Conservation (phyloP, 352 stramenopile species). For the Salisapilia sapeloensis region DNA sequence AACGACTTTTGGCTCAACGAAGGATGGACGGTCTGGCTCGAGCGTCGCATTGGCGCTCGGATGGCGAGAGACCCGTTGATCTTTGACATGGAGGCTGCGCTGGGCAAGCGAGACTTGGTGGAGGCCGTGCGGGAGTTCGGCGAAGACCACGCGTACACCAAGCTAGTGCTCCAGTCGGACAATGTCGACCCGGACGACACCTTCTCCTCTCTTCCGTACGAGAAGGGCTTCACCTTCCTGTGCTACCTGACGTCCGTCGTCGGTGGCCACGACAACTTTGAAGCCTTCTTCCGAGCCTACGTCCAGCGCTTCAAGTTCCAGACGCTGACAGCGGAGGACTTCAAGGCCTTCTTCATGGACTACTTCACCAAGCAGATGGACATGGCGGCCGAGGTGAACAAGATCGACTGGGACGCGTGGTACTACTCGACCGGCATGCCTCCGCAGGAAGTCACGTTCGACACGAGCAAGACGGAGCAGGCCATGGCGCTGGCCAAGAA, state of each 20-base stretch:
- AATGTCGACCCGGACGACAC: slow-evolving; percentile 92
- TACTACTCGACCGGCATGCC: slow-evolving; percentile 83
- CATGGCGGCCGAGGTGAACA: slow-evolving; percentile 13
- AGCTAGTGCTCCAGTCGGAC: slow-evolving; percentile 69
- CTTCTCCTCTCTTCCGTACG: slow-evolving; percentile 91
- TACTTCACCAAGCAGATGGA: slow-evolving; percentile 43
- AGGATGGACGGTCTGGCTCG: slow-evolving; percentile 94
- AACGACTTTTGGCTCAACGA: slow-evolving; percentile 98
- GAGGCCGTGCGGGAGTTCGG: slow-evolving; percentile 34
- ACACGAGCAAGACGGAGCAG: slow-evolving; percentile 56
- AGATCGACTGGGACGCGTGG: slow-evolving; percentile 90
- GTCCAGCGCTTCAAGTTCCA: slow-evolving; percentile 80
- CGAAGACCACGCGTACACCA: slow-evolving; percentile 66
- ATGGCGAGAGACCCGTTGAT: slow-evolving; percentile 21
- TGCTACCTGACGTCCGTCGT: slow-evolving; percentile 16
- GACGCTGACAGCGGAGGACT: slow-evolving; percentile 73
- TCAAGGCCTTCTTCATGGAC: slow-evolving; percentile 49
- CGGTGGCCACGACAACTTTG: slow-evolving; percentile 25
- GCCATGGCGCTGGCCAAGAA: slow-evolving; percentile 21
- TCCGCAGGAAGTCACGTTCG: slow-evolving; percentile 66
- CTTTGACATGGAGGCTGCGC: slow-evolving; percentile 59
- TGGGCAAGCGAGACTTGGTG: slow-evolving; percentile 20
- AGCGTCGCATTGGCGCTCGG: slow-evolving; percentile 90
- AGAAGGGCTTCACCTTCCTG: slow-evolving; percentile 81
- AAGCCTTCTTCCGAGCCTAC: slow-evolving; percentile 85